These are phyloP conservation scores for Fraxinus baroniana DNA, from an alignment of 305 asterid species.

Conservation along the genomic window DNA sequence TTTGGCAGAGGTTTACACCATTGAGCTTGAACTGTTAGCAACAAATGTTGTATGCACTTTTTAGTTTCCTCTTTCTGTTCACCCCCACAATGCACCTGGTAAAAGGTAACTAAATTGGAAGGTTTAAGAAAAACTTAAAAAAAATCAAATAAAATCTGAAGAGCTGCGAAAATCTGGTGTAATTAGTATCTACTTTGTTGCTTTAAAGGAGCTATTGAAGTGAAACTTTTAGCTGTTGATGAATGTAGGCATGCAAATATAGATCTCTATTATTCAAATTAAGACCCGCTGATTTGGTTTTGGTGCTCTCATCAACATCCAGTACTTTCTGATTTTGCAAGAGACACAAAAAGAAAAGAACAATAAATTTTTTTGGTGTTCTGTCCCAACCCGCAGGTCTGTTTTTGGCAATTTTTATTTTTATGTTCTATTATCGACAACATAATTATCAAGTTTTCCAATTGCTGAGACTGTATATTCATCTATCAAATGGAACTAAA, in stretches of 20 bases:
- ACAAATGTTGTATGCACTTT: not conserved
- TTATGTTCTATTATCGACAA: not conserved
- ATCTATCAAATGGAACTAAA: constrained; percentile 20
- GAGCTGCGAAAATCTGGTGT: not conserved
- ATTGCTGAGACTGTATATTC: constrained; percentile 14
- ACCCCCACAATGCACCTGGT: constrained; percentile 1
- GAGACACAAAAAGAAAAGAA: constrained; percentile 8
- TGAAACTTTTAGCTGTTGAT: constrained; percentile 22
- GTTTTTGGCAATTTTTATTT: constrained; percentile 7
- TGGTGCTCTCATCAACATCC: constrained; percentile 12
- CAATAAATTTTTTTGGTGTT: not conserved
- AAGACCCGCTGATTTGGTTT: constrained; percentile 9
- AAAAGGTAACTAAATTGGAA: not conserved
- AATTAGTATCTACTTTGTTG: constrained; percentile 3
- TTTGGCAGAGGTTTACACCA: not conserved
- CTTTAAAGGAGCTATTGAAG: constrained; percentile 1
- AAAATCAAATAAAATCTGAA: not conserved
- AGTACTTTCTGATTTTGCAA: constrained; percentile 4
- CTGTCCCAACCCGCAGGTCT: not conserved
- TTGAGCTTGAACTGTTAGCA: not conserved
- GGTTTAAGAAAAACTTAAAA: not conserved
- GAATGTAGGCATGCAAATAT: constrained; percentile 4
- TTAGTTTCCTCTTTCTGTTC: constrained; percentile 1
- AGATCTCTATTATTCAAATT: not conserved
- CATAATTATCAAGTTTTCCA: constrained; percentile 18